phyloP scores from a whole-genome alignment of 139 green algal genomes.

The Ostreobium quekettii region DNA sequence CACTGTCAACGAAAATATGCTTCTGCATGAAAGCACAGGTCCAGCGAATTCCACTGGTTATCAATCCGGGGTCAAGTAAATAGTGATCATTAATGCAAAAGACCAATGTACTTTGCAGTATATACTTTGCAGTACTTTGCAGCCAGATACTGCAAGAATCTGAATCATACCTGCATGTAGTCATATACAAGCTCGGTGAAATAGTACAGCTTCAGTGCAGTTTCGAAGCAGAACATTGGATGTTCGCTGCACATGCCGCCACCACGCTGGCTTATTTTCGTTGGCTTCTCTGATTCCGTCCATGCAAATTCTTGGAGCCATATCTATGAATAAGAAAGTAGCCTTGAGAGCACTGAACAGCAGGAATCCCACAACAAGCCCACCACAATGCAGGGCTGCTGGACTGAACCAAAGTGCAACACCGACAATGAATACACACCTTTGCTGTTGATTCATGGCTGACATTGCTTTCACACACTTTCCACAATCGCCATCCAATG shows the following conservation, averaged over 20 bases:
- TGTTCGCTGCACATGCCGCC: background rate
- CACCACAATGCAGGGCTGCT: background rate
- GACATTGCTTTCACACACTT: background rate
- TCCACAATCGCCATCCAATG: too few relatives aligned
- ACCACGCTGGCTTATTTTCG: background rate
- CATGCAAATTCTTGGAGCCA: slow-evolving; percentile 14
- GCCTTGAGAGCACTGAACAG: background rate
- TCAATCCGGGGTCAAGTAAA: too few relatives aligned
- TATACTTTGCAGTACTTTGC: too few relatives aligned
- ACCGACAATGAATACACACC: background rate
- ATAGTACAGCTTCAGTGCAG: slow-evolving; percentile 13
- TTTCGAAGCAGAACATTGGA: slow-evolving; percentile 21
- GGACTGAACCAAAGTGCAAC: background rate
- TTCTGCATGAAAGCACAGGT: too few relatives aligned
- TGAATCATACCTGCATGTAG: slow-evolving; percentile 15
- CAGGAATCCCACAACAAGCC: background rate
- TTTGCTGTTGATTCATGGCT: background rate
- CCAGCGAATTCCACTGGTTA: too few relatives aligned
- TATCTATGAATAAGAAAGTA: slow-evolving; percentile 1
- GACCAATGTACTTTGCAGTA: too few relatives aligned
- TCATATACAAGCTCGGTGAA: slow-evolving; percentile 15
- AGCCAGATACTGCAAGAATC: too few relatives aligned
- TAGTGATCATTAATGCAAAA: too few relatives aligned
- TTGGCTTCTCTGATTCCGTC: slow-evolving; percentile 5
- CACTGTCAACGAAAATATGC: too few relatives aligned